phyloP scores from a whole-genome alignment of 2,329 filamentous ascomycete species.

The Pseudogymnoascus sp. region DNA sequence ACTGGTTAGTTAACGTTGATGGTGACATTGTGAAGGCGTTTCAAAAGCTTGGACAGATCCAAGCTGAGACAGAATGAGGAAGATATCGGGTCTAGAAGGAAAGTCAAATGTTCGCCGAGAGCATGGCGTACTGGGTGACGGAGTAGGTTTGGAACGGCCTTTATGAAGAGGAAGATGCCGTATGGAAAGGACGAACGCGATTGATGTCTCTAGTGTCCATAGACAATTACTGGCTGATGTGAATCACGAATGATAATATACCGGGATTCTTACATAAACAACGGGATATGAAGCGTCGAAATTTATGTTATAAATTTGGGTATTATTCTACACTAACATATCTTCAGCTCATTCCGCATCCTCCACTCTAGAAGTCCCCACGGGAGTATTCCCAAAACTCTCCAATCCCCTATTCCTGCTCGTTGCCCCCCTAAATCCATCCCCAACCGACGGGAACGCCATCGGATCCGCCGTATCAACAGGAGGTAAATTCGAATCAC shows the following conservation, averaged over 20 bases:
- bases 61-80: neutral
- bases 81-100: neutral
- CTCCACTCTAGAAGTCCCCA: constrained; percentile 23
- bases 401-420: constrained; percentile 29
- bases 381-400: constrained; percentile 34
- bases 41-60: constrained; percentile 30
- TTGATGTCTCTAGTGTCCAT: neutral
- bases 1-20: constrained; percentile 70
- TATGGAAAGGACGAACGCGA: neutral
- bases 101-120: neutral
- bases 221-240: neutral
- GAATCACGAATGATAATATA: constrained; percentile 1
- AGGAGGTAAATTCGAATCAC: constrained; percentile 19
- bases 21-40: constrained; percentile 63
- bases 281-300: neutral
- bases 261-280: neutral
- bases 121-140: neutral
- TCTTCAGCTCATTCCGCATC: constrained; percentile 24
- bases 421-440: constrained; percentile 3
- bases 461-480: neutral
- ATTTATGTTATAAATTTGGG: neutral
- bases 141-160: neutral
- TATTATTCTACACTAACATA: neutral
- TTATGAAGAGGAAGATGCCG: neutral
- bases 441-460: neutral